Evolutionary conservation across 306 rosid species (phyloP), one percentile per base, ranked within the genome.

Genomic region (Castanospermum australe): DNA sequence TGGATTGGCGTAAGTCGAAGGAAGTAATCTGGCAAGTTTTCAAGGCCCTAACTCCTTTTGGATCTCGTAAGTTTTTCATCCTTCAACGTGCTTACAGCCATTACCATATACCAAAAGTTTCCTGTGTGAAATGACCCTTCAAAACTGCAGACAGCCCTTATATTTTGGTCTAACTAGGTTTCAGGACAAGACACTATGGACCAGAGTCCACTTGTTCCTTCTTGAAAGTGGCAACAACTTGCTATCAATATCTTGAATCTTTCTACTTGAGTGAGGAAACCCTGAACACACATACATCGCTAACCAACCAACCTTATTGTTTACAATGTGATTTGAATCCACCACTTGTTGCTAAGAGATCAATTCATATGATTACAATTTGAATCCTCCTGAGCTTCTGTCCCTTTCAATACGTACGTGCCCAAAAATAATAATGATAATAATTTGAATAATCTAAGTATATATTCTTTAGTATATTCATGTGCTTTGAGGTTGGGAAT

Each of bases 91-190:
- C 48, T 51, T 75, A 18, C 35, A 52, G 66, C 57, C 54, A 39
- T 77, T 70, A 52, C 24, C 65, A 15, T 36, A 4, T 11, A 24
- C 0, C 44, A 22, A 52, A 21, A 36, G 12, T 52, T 36, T 3
- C 48, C 44, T 56, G 69, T 57, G 79, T 32, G 70, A 45, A 14
- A 22, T 61, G 71, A 45, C 79, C 36, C 69, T 30, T 60, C 60
- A 0, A 21, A 4, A 7, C 42, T 14, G 15, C 18, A 51, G 13
- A 5, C 33, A 69, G 17, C 45, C 30, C 60, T n/a, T 33, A 65
- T 20, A n/a, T 67, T 67, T 56, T 57, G 20, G 36, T 67, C 30
- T 59, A 42, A 50, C 54, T 44, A 44, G 73, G 55, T 55, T 21
- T 22, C 20, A 14, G 21, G 25, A 67, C 76, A 13, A 13, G 69